Evolutionary conservation across 1,139 yeast genomes (phyloP).

Genomic region (Dujonia santamariae): DNA sequence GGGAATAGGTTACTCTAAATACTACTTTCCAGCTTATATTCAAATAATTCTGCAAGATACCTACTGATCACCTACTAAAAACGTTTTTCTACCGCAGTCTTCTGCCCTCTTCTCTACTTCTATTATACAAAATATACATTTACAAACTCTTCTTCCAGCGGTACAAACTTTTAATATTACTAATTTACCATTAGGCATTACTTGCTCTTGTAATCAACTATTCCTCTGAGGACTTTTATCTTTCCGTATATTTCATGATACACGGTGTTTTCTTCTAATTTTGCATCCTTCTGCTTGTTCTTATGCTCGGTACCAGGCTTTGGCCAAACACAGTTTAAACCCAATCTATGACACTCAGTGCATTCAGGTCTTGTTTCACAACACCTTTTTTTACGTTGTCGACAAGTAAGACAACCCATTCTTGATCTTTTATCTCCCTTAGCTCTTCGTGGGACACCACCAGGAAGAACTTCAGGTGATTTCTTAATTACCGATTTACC

Average conservation of each 20-base stretch:
- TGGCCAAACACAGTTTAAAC: conserved; percentile 50
- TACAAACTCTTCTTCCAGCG: not conserved
- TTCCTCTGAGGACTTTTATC: conserved; percentile 60
- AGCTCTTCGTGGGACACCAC: conserved; percentile 5
- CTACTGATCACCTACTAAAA: too few species aligned
- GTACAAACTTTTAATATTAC: not conserved
- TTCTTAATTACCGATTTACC: conserved; percentile 1
- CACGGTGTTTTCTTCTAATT: conserved; percentile 44
- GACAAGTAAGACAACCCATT: conserved; percentile 47
- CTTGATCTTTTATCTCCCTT: conserved; percentile 33
- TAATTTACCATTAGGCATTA: not conserved
- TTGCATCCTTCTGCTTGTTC: conserved; percentile 47
- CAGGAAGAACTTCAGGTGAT: too few species aligned
- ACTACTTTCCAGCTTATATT: too few species aligned
- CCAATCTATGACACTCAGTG: conserved; percentile 39
- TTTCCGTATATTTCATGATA: conserved; percentile 55
- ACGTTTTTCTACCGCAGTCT: too few species aligned
- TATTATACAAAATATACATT: too few species aligned
- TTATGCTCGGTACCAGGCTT: conserved; percentile 47
- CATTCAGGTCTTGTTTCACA: conserved; percentile 43
- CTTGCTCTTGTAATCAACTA: conserved; percentile 44
- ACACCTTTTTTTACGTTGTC: conserved; percentile 45
- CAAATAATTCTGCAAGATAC: too few species aligned
- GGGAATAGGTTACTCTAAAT: too few species aligned
- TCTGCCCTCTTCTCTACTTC: too few species aligned